Evolutionary conservation across 371 early-diverging fungal species (phyloP), one percentile per base, ranked within the genome.

Genomic region (Haplosporangium sp.): DNA sequence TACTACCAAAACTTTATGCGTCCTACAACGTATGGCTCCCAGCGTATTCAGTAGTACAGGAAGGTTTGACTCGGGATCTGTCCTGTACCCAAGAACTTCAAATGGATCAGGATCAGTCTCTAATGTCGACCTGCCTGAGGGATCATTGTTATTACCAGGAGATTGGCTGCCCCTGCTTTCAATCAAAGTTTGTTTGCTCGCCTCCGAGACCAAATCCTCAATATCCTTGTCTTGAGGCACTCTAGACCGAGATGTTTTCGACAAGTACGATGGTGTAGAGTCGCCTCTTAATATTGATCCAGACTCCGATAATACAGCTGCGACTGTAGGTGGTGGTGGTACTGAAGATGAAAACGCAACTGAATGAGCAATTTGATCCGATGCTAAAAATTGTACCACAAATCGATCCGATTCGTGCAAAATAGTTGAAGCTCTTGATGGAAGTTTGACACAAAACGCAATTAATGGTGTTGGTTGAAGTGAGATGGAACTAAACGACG

Each of bases 401-500:
- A 93, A 92, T n/a, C 76, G 77, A 17, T 86, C 85, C 0, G 91
- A 86, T 0, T 84, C 74, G 74, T 90, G 89, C 20, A 92, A 68
- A 13, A 88, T 58, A 0, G 86, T 85, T 1, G 90, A 89, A 0
- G 90, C 90, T 0, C 89, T 84, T 19, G 93, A 93, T 8, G 92
- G 93, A 1, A 83, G 74, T 13, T 90, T 88, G 1, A 93, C 88
- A 68, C 88, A 88, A 71, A 93, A 93, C 0, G 90, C 86, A 13
- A 93, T 84, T 27, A 91, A 77, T 2, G 93, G 91, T 20, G 86
- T 84, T 3, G 93, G 93, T 34, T 86, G 72, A 0, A 93, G 75
- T n/a, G 91, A 88, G 15, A 93, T 88, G 2, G 93, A 92, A 0
- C 91, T 91, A 59, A 93, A 92, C 4, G 92, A 92, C 20, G 88